phyloP scores from a whole-genome alignment of 306 rosid genomes.

The Mimosa pudica region DNA sequence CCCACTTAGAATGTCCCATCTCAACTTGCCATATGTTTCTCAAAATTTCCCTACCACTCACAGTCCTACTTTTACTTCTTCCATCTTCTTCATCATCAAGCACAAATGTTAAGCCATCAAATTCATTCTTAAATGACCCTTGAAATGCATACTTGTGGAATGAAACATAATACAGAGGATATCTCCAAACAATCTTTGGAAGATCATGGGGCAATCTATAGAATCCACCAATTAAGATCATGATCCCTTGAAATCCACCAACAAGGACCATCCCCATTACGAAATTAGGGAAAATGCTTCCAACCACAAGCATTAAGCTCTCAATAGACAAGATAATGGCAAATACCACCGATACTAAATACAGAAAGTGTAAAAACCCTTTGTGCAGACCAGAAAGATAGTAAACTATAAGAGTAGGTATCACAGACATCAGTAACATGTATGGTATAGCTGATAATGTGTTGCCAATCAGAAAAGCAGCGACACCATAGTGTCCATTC shows the following conservation, averaged over 20 bases:
- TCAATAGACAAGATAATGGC: conserved; percentile 55
- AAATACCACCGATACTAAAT: conserved; percentile 37
- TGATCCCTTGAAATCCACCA: conserved; percentile 60
- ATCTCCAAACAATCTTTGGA: conserved; percentile 44
- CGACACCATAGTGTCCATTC: conserved; percentile 68
- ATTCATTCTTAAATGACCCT: conserved; percentile 56
- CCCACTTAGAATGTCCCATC: conserved; percentile 51
- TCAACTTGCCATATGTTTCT: conserved; percentile 34
- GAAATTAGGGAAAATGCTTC: conserved; percentile 59
- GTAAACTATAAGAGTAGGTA: conserved; percentile 55
- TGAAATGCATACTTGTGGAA: conserved; percentile 56
- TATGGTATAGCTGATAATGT: conserved; percentile 57
- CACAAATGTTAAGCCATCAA: conserved; percentile 39
- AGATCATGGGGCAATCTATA: conserved; percentile 50
- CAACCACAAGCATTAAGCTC: conserved; percentile 73
- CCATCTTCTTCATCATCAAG: not conserved
- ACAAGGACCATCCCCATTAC: conserved; percentile 66
- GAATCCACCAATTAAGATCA: conserved; percentile 49
- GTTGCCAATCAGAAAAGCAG: conserved; percentile 56
- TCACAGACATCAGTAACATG: conserved; percentile 47
- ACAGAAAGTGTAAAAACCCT: conserved; percentile 44
- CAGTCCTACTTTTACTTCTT: too few species aligned
- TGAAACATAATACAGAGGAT: conserved; percentile 47
- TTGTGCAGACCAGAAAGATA: conserved; percentile 56
- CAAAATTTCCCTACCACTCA: conserved; percentile 44